These are phyloP conservation scores for Trichomonas vaginalis DNA, from an alignment of 208 protist genomes.

Conservation along the genomic window DNA sequence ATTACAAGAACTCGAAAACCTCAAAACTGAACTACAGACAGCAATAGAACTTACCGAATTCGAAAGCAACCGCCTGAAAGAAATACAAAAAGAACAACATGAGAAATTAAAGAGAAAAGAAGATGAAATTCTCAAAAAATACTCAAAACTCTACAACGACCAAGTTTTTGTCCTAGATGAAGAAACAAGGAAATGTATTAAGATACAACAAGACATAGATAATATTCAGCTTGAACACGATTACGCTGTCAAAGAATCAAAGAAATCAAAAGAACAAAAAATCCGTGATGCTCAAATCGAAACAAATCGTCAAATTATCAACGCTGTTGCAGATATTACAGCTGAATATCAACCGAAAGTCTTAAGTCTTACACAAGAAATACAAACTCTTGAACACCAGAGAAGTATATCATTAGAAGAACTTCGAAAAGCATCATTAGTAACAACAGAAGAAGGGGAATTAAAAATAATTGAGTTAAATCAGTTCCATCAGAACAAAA, in stretches of 20 bases:
- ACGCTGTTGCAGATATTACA: background rate
- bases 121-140: background rate
- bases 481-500: background rate
- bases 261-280: background rate
- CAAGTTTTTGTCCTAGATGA: background rate
- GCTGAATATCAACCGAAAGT: background rate
- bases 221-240: background rate
- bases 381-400: background rate
- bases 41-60: background rate
- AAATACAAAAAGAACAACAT: background rate
- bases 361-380: background rate
- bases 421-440: background rate
- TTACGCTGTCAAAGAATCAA: background rate
- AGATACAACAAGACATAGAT: background rate
- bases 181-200: background rate
- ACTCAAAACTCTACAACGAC: background rate
- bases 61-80: background rate
- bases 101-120: background rate
- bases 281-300: background rate
- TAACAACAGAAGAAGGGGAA: background rate
- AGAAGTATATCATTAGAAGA: background rate
- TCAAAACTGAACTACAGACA: background rate
- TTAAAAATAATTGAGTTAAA: background rate
- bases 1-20: background rate
- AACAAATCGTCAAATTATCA: background rate